These are phyloP conservation scores for Testicularia cyperi DNA, from an alignment of 1,284 basidiomycete genomes.

Conservation along the genomic window DNA sequence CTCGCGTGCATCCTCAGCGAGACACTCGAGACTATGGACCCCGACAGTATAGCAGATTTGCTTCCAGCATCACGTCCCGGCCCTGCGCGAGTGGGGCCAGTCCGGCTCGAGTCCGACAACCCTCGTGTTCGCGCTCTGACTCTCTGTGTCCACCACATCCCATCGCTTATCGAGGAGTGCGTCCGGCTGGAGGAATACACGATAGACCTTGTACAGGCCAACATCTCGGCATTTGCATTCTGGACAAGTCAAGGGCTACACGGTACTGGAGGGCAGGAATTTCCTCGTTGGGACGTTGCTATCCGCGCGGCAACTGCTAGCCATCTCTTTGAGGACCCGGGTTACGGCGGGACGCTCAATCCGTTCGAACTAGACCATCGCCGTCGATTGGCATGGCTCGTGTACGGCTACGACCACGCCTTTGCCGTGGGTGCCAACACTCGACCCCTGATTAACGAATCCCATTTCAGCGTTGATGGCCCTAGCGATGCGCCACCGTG, in stretches of 20 bases:
- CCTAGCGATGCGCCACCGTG: slow-evolving; percentile 29
- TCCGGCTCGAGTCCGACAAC: slow-evolving; percentile 8
- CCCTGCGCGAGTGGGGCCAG: background rate
- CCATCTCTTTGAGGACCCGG: slow-evolving; percentile 34
- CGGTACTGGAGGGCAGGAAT: slow-evolving; percentile 15
- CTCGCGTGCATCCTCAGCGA: slow-evolving; percentile 26
- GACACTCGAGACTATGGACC: slow-evolving; percentile 23
- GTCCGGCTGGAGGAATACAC: slow-evolving; percentile 36
- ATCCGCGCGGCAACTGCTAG: slow-evolving; percentile 22
- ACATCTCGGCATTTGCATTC: slow-evolving; percentile 26
- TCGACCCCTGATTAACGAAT: slow-evolving; percentile 27
- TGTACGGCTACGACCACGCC: slow-evolving; percentile 39
- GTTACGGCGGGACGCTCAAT: background rate
- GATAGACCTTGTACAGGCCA: slow-evolving; percentile 32
- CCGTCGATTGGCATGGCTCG: slow-evolving; percentile 31
- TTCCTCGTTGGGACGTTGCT: slow-evolving; percentile 32
- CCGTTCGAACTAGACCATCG: slow-evolving; percentile 26
- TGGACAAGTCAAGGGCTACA: slow-evolving; percentile 37
- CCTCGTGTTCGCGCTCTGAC: slow-evolving; percentile 14
- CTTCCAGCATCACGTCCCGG: slow-evolving; percentile 9
- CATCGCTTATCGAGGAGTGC: slow-evolving; percentile 29
- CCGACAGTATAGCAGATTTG: slow-evolving; percentile 5
- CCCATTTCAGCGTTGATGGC: slow-evolving; percentile 40
- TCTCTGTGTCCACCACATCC: slow-evolving; percentile 23
- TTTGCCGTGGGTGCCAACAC: slow-evolving; percentile 38